A percentile compares a stretch with the other conserved stretches of the same genome.
Evolutionary conservation across 2,329 filamentous ascomycete species (phyloP).

Genomic region (Lomentospora prolificans): DNA sequence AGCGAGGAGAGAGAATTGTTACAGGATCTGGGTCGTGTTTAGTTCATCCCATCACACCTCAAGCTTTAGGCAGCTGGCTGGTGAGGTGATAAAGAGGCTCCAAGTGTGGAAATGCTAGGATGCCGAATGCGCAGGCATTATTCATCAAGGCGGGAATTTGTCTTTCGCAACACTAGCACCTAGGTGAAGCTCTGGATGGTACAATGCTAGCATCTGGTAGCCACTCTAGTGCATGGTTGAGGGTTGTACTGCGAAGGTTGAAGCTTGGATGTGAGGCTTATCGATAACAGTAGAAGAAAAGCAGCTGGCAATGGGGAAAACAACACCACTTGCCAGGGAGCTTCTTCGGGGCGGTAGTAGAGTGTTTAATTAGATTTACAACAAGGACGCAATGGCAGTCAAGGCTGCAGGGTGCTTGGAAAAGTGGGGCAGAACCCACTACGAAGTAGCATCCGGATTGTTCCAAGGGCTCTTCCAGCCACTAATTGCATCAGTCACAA

Average conservation of each 20-base stretch:
- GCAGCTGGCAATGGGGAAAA: neutral
- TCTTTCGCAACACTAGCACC: neutral
- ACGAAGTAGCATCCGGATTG: too few relatives aligned
- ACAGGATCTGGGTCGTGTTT: neutral
- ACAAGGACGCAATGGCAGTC: neutral
- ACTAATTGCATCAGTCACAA: neutral
- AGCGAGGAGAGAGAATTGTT: neutral
- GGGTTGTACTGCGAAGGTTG: slow-evolving; percentile 6
- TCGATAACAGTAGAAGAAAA: slow-evolving; percentile 2
- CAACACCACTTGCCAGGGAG: neutral
- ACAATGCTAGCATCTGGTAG: neutral
- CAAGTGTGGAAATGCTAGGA: too few relatives aligned
- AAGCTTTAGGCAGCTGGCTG: neutral
- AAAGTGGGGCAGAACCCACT: neutral
- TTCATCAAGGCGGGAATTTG: neutral
- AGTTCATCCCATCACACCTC: neutral
- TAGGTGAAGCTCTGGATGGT: neutral
- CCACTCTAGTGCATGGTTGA: neutral
- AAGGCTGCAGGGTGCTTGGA: neutral
- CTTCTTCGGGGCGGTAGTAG: neutral
- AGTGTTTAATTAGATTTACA: too few relatives aligned
- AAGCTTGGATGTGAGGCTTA: slow-evolving; percentile 4
- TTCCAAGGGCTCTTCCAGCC: neutral
- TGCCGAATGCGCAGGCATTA: too few relatives aligned
- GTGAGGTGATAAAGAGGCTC: neutral